Evolutionary conservation across 2,329 filamentous ascomycete species (phyloP).

Genomic region (Fonsecaea nubica): DNA sequence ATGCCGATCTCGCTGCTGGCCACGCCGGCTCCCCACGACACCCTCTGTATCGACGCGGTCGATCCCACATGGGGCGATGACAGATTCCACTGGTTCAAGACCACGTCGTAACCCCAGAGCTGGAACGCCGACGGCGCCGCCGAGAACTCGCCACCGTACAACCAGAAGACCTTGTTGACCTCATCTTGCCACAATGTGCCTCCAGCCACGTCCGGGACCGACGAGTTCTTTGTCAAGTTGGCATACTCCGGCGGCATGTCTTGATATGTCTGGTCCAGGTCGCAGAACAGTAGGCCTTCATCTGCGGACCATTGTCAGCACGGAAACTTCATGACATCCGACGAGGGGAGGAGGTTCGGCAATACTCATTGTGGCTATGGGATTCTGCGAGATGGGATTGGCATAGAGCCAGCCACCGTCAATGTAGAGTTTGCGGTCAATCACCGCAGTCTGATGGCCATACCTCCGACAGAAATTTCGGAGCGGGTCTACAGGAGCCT

Average conservation of each 20-base stretch:
- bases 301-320: constrained; percentile 48
- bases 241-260: constrained; percentile 61
- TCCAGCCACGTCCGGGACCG: constrained; percentile 60
- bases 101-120: constrained; percentile 65
- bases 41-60: constrained; percentile 49
- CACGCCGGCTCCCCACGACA: constrained; percentile 65
- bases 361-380: constrained; percentile 64
- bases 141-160: constrained; percentile 66
- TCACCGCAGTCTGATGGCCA: constrained; percentile 66
- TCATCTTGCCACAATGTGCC: constrained; percentile 65
- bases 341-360: constrained; percentile 23
- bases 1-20: constrained; percentile 56
- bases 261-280: constrained; percentile 56
- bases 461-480: constrained; percentile 61
- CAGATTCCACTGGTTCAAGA: constrained; percentile 63
- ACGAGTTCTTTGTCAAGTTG: constrained; percentile 65
- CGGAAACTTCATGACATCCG: not conserved
- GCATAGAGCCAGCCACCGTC: constrained; percentile 67
- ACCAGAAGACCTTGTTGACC: constrained; percentile 68
- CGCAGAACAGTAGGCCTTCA: constrained; percentile 63
- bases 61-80: constrained; percentile 47
- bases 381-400: constrained; percentile 57
- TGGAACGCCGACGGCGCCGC: constrained; percentile 54
- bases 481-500: constrained; percentile 55
- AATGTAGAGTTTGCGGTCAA: constrained; percentile 67